A percentile compares a stretch with the other conserved stretches of the same genome.
phyloP scores from a whole-genome alignment of 805 yeast species.

The Candida xiaguanensis region DNA sequence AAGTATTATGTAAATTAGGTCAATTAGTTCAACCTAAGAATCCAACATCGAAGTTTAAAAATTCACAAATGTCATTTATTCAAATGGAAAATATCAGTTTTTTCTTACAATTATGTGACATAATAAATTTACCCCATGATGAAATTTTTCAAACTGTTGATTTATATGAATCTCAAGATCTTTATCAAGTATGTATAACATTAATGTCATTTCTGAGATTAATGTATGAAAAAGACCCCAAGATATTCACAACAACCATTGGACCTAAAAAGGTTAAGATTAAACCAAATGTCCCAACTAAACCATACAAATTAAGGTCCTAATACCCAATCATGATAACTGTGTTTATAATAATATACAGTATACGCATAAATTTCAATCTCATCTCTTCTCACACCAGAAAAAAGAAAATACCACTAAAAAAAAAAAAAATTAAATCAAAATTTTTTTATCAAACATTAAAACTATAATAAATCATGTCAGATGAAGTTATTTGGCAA shows the following conservation, averaged over 20 bases:
- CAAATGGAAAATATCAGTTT: slow-evolving; percentile 83
- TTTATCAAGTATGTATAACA: slow-evolving; percentile 73
- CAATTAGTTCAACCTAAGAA: slow-evolving; percentile 21
- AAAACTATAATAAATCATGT: slow-evolving; percentile 26
- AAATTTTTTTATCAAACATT: neutral
- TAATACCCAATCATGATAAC: neutral
- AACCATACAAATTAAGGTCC: slow-evolving; percentile 41
- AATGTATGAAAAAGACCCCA: slow-evolving; percentile 44
- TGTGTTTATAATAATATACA: slow-evolving; percentile 1
- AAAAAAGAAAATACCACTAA: neutral
- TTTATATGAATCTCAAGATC: slow-evolving; percentile 68
- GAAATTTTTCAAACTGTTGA: slow-evolving; percentile 80
- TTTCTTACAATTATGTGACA: slow-evolving; percentile 59
- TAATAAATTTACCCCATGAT: slow-evolving; percentile 71
- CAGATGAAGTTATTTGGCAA: slow-evolving; percentile 94
- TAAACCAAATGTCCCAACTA: slow-evolving; percentile 51
- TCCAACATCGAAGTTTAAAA: slow-evolving; percentile 47
- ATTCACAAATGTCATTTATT: slow-evolving; percentile 66
- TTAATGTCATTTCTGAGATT: slow-evolving; percentile 70
- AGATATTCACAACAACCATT: slow-evolving; percentile 23
- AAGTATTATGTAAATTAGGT: slow-evolving; percentile 33
- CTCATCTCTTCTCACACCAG: slow-evolving; percentile 1
- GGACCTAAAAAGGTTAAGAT: slow-evolving; percentile 45
- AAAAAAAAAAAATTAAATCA: neutral
- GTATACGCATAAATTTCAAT: neutral